Evolutionary conservation across 176 grass and related monocot genomes (phyloP), one percentile per base, ranked within the genome.

Genomic region (Leersia perrieri): DNA sequence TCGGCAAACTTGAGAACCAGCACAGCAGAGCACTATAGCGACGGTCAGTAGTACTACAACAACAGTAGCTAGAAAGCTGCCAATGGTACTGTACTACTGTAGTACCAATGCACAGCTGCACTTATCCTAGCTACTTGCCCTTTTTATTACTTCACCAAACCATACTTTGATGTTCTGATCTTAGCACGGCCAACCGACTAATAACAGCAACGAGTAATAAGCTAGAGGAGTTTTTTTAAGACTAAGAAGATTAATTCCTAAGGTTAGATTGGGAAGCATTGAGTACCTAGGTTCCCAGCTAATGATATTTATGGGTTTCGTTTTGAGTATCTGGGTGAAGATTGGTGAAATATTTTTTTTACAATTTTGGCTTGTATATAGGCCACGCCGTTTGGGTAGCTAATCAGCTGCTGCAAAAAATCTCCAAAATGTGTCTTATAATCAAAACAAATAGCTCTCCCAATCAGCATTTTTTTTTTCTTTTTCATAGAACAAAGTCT

Each of bases 151-250:
- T 77, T 85, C 72, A 73, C 82, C 83, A 55, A 82, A 60, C 60
- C 47, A 66, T 57, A 31, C 42, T 86, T 77, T 62, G 47, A 66
- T 81, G 87, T 31, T 12, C 51, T 85, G 42, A 63, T 84, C 82
- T 64, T 63, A 32, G 55, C 63, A 41, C 18, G 62, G 75, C 22
- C 72, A 75, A n/a, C 42, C 30, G 5, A 4, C 35, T 60, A 68
- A 53, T 84, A 69, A 63, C 28, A 15, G 15, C 34, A 9, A 22
- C 33, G 18, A 49, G 49, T 22, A 49, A 33, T 11, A 15, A 72
- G 40, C 68, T 47, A 22, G 0, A 49, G n/a, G n/a, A 49, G 44
- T 53, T n/a, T 53, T n/a, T 53, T 53, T 9, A 53, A 5, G 49
- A 53, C 18, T 53, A 51, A 45, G 0, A 41, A 63, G 65, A 55